Evolutionary conservation across 1,284 basidiomycete genomes (phyloP).

Genomic region (Heterobasidion occidentale): DNA sequence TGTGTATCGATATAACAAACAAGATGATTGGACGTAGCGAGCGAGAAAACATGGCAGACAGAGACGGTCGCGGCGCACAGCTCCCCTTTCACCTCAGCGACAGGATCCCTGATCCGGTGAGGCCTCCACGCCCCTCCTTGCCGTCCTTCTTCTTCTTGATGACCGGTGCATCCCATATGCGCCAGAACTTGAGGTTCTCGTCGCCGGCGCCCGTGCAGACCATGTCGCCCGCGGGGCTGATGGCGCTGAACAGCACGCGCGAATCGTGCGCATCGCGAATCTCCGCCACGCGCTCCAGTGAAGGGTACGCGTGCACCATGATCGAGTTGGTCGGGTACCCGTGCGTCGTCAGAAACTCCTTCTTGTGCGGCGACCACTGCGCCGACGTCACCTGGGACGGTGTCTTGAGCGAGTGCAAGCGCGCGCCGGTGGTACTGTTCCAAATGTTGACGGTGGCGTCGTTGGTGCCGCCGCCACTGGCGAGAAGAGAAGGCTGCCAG

Average conservation of each 20-base stretch:
- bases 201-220: slow-evolving; percentile 88
- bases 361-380: slow-evolving; percentile 83
- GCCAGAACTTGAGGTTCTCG: slow-evolving; percentile 93
- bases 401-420: slow-evolving; percentile 77
- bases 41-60: not conserved
- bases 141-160: slow-evolving; percentile 40
- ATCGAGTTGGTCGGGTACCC: slow-evolving; percentile 69
- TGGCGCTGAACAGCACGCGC: slow-evolving; percentile 78
- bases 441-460: slow-evolving; percentile 94
- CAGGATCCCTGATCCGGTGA: slow-evolving; percentile 13
- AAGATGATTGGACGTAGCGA: not conserved
- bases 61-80: not conserved
- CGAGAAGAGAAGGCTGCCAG: slow-evolving; percentile 90
- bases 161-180: slow-evolving; percentile 59
- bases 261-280: slow-evolving; percentile 90
- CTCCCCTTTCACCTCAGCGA: slow-evolving; percentile 9
- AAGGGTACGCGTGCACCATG: slow-evolving; percentile 42
- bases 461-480: slow-evolving; percentile 91
- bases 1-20: not conserved
- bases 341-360: slow-evolving; percentile 90
- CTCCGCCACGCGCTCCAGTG: slow-evolving; percentile 73
- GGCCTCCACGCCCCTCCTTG: slow-evolving; percentile 30
- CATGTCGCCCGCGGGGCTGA: slow-evolving; percentile 83
- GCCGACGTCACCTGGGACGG: slow-evolving; percentile 91
- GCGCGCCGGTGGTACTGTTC: slow-evolving; percentile 86